Evolutionary conservation across 805 yeast genomes (phyloP), one percentile per base, ranked within the genome.

Genomic region (Pichia rugopelliculosa): DNA sequence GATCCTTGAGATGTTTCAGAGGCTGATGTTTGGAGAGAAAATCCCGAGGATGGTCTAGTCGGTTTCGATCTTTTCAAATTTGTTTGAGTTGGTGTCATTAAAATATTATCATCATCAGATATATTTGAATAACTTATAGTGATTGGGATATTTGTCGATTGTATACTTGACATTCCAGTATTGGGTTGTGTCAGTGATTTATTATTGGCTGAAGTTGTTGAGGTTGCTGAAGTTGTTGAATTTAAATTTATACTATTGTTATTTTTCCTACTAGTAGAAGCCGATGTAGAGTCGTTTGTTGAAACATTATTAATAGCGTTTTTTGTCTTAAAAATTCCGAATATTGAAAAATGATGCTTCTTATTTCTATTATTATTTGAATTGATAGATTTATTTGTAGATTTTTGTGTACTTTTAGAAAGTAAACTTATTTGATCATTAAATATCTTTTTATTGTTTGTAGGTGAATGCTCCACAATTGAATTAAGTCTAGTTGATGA

Each of bases 1-100:
- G 71, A 66, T 0, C 68, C 70, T 45, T 76, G 74, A 0, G 82
- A 76, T 38, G 73, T 70, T 47, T 77, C 82, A 0, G 83, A 77
- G 36, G 70, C 63, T 4, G 72, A 70, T 0, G 80, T 74, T 64
- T 73, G 65, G 2, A 70, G 59, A 0, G 80, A 75, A 46, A 71
- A 71, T 36, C 72, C 69, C 1, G 84, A 79, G 0, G 70, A 67
- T 4, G 82, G 82, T 43, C 83, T 62, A 25, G 66, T 52, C 48
- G 51, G 60, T 58, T 50, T 47, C 25, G 53, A 46, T 42, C 56
- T 51, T 41, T 46, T 50, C 27, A 66, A 17, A 13, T 24, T 34
- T 3, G 39, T 39, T 9, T 37, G 39, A 24, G 45, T 46, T 2
- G 48, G 51, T 20, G 51, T 48, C 23, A 42, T 20, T 10, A 36